phyloP scores from a whole-genome alignment of 2,329 filamentous ascomycete species.

The Tolypocladium inflatum region DNA sequence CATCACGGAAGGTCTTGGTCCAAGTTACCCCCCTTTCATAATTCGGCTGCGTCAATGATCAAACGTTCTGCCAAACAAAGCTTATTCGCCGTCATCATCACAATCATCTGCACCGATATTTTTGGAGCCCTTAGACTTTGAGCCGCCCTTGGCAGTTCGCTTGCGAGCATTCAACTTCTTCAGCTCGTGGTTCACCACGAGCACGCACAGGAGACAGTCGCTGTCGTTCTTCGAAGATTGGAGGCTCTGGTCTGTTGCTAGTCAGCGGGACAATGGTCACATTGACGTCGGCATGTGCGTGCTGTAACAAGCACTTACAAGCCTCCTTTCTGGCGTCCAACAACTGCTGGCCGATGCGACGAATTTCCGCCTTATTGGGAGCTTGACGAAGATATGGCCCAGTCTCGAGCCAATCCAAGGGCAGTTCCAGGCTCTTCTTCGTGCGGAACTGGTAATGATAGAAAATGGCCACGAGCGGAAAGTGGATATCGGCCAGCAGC shows the following conservation, averaged over 20 bases:
- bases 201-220: conserved; percentile 21
- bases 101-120: conserved; percentile 11
- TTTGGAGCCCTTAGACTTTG: conserved; percentile 13
- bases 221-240: conserved; percentile 20
- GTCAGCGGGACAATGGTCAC: conserved; percentile 8
- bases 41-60: neutral
- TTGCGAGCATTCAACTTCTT: conserved; percentile 28
- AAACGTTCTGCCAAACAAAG: neutral
- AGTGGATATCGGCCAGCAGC: conserved; percentile 22
- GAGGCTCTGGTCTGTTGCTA: conserved; percentile 18
- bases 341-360: conserved; percentile 18
- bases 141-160: conserved; percentile 15
- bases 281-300: neutral
- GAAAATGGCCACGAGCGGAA: conserved; percentile 27
- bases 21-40: conserved; percentile 16
- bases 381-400: conserved; percentile 11
- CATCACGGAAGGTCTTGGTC: conserved; percentile 22
- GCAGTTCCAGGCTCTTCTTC: conserved; percentile 29
- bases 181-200: conserved; percentile 28
- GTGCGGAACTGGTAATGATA: conserved; percentile 31
- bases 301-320: conserved; percentile 17
- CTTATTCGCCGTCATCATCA: conserved; percentile 15
- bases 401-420: conserved; percentile 27
- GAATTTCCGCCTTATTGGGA: conserved; percentile 15
- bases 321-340: conserved; percentile 23